These are phyloP conservation scores for Verbena officinalis DNA, from an alignment of 257 asterid species.

Conservation along the genomic window DNA sequence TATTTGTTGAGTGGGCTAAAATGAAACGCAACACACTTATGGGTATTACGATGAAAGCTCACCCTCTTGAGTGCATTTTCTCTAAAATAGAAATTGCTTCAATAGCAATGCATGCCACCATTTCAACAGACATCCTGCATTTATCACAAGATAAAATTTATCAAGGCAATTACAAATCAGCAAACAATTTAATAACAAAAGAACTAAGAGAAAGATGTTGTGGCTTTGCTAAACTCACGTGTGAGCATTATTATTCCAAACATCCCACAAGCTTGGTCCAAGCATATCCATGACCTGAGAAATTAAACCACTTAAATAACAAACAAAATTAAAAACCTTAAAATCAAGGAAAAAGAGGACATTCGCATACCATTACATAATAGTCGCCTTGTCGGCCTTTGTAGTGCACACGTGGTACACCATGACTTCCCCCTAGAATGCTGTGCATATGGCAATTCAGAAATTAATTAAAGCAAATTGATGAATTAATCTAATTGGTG, in stretches of 20 bases:
- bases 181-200: constrained; percentile 3
- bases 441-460: constrained; percentile 42
- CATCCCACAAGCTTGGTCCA: constrained; percentile 94
- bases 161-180: constrained; percentile 7
- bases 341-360: neutral
- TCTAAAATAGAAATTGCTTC: constrained; percentile 89
- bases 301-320: constrained; percentile 6
- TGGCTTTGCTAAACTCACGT: constrained; percentile 45
- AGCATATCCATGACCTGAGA: constrained; percentile 86
- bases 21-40: constrained; percentile 1
- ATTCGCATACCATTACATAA: constrained; percentile 68
- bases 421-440: constrained; percentile 81
- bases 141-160: constrained; percentile 10
- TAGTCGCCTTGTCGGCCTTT: constrained; percentile 83
- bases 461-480: constrained; percentile 12
- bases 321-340: neutral
- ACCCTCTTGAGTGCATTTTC: constrained; percentile 88
- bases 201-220: constrained; percentile 28
- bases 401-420: constrained; percentile 87
- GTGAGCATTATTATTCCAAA: constrained; percentile 76
- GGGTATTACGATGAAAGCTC: constrained; percentile 31
- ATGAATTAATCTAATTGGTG: constrained; percentile 10
- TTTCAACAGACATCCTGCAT: constrained; percentile 83
- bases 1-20: constrained; percentile 12
- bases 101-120: constrained; percentile 94